Base-by-base conservation (phyloP, 345 rosid genomes). In the Zanthoxylum bungeanum region DNA sequence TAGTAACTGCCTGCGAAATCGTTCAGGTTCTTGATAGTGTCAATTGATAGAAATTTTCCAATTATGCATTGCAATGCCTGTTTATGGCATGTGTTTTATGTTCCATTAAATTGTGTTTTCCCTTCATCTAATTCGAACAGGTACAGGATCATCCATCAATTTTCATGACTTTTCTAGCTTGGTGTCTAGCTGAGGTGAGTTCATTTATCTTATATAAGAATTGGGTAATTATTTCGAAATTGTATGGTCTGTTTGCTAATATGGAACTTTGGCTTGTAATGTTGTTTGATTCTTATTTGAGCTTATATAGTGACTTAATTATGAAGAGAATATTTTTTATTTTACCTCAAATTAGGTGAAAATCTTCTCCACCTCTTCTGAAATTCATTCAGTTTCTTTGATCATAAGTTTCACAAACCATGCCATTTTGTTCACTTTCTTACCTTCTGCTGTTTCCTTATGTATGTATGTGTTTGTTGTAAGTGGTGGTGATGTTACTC, bases 101-200 rank as follows among this genome's bases (percentile, higher is more conserved):
- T 47, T 66, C 21, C 21, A 30, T 33, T 11, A 30, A 10, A 28
- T 51, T 59, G 17, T 42, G 30, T 30, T 70, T 69, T 27, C n/a
- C 47, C 37, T 39, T 34, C 31, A 49, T 51, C 25, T 40, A 33
- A 10, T 71, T 52, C 33, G n/a, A 79, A 67, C 50, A 89, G 96
- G 86, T 89, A 39, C 97, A 88, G 80, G 80, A 84, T 66, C 71
- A 73, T 44, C 88, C 91, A n/a, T 78, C 96, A 66, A 77, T 90
- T 62, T 83, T 90, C 71, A 74, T 88, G 60, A 91, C 97, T 42
- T 89, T 90, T 67, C 56, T 80, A 39, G 94, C 89, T 69, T 94
- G 97, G 97, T 82, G 90, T 76, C 16, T 87, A 8, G 75, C 76
- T 24, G 98, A 94, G 83, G 98, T 90, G 59, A 83, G 88, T 76